These are phyloP conservation scores for Adansonia gregorii DNA, from an alignment of 441 rosid genomes.

Conservation along the genomic window DNA sequence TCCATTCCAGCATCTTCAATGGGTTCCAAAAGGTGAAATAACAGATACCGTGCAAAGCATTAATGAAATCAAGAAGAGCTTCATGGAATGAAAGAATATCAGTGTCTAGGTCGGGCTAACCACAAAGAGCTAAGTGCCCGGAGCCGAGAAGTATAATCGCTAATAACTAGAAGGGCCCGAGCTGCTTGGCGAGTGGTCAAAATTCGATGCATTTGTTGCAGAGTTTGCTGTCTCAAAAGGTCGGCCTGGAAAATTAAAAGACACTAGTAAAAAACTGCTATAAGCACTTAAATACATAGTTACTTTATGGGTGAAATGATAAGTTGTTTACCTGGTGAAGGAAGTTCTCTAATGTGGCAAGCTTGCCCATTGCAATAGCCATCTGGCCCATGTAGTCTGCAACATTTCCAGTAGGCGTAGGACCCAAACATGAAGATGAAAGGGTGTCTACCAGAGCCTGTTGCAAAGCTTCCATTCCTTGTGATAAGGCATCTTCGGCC, in stretches of 20 bases:
- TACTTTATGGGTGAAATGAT: not conserved
- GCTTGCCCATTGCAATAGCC: slow-evolving; percentile 90
- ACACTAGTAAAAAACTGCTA: not conserved
- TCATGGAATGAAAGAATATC: slow-evolving; percentile 12
- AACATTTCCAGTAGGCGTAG: slow-evolving; percentile 66
- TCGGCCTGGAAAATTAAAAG: slow-evolving; percentile 60
- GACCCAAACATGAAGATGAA: slow-evolving; percentile 68
- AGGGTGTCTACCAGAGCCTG: slow-evolving; percentile 84
- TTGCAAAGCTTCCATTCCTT: slow-evolving; percentile 96
- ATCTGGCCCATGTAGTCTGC: slow-evolving; percentile 89
- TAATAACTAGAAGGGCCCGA: slow-evolving; percentile 77
- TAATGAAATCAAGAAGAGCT: not conserved
- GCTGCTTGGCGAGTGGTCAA: slow-evolving; percentile 91
- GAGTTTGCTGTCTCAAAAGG: slow-evolving; percentile 82
- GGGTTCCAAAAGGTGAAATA: slow-evolving; percentile 15
- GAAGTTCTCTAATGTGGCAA: slow-evolving; percentile 81
- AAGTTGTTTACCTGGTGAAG: slow-evolving; percentile 66
- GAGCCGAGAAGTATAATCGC: slow-evolving; percentile 72
- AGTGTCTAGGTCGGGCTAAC: slow-evolving; percentile 84
- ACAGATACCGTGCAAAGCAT: not conserved
- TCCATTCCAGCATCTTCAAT: not conserved
- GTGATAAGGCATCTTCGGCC: slow-evolving; percentile 95
- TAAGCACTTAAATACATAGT: not conserved
- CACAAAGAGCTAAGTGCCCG: slow-evolving; percentile 94
- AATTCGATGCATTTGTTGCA: slow-evolving; percentile 84